Evolutionary conservation across 805 yeast genomes (phyloP), one percentile per base, ranked within the genome.

Genomic region (Spathaspora hagerdaliae): DNA sequence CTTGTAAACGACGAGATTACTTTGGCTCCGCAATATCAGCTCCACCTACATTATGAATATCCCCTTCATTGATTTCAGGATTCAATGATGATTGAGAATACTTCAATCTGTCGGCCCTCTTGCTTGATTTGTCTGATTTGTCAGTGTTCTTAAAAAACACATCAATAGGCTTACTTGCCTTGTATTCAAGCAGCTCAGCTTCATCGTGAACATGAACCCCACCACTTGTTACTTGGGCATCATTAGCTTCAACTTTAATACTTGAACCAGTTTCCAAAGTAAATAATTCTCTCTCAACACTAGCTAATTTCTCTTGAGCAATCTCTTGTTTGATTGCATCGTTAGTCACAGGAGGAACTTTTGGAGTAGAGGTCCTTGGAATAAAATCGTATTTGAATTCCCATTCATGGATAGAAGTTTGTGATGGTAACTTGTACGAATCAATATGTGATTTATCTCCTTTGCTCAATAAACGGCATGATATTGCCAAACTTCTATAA

Each of bases 361-460:
- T 71, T 13, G 75, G 74, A 42, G 64, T 63, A 2, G 67, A 44
- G 10, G 61, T 64, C 48, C 66, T 67, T 12, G 77, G 77, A 40
- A 71, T 61, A 51, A 67, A 72, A 54, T 72, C 77, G 52, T 72
- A 72, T 51, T 67, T 69, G 62, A 69, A 72, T 63, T 77, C 71
- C 80, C 82, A 69, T 58, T 77, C 70, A 55, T 70, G 60, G 58
- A 77, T 60, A 42, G 74, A 66, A 31, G 75, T 60, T 55, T 68
- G 70, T 38, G 75, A 59, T 12, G 83, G 82, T 36, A 78, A 64
- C 52, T 69, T 75, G 63, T 65, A 79, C 38, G 74, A 75, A 57
- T 82, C 87, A 50, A 81, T 81, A 35, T 79, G 75, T 7, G 85
- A 79, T 5, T 63, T 44, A 53, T 81, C 85, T 42, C 81, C 81